Base-by-base conservation (phyloP, 345 rosid species). In the Eutrema yunnanense region DNA sequence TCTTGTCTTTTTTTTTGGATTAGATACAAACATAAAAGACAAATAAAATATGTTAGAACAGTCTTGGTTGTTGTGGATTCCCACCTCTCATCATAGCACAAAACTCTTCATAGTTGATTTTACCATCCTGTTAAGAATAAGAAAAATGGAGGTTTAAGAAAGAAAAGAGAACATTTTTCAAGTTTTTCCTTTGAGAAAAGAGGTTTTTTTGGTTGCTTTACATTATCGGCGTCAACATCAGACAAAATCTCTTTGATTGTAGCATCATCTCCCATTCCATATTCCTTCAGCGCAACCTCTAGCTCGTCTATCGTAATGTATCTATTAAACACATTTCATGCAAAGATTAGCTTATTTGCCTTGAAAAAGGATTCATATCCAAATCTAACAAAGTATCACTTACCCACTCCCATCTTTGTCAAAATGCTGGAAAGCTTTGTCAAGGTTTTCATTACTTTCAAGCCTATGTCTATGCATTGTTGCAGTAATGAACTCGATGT, bases 81-180 rank as follows among this genome's bases (percentile, higher is more conserved):
- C 98, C 96, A 38, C 92, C 86, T 82, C 84, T 87, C 98, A 94
- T 94, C 97, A 91, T 94, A 1, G 86, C 74, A 1, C 88, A 81
- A 69, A 94, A 94, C 69, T 94, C 98, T 5, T 87, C 87, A 10
- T 85, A 89, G 83, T 85, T 88, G 83, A 94, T 94, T 72, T 79
- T 89, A 41, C 98, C 98, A 49, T 91, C 98, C 98, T 91, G 81
- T 50, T 65, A 60, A 67, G 9, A 37, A 37, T 9, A 37, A 32
- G 6, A 32, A 37, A 37, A 37, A 6, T 73, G 12, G 42, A 61
- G 60, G 16, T 66, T 8, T 12, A 33, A 38, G 59, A 3, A 29
- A 43, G 5, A 37, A 37, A 37, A 36, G 6, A 7, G 2, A 37
- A 37, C 8, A 7, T 2, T 1, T 37, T 8, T 37, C 0, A 32